Evolutionary conservation across 2,329 filamentous ascomycete species (phyloP).

Genomic region (Colletotrichum sansevieriae): DNA sequence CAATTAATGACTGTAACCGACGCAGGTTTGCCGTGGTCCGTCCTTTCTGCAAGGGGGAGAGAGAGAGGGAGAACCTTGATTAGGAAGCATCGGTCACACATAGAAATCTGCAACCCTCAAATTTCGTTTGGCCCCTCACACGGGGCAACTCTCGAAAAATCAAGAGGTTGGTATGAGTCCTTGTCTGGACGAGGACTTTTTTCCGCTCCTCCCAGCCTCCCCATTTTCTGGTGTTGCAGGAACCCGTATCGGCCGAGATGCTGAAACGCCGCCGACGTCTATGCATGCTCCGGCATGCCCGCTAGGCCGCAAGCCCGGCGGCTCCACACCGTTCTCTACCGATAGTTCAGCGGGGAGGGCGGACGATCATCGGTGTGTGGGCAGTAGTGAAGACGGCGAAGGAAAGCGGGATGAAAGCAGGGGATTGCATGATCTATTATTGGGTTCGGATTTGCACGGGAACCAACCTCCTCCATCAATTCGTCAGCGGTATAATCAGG

Average conservation of each 20-base stretch:
- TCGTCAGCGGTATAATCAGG: background rate
- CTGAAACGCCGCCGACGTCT: slow-evolving; percentile 34
- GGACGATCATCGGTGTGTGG: slow-evolving; percentile 20
- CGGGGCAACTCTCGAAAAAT: background rate
- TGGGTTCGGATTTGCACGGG: background rate
- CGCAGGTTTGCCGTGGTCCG: background rate
- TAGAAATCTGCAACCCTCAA: no score
- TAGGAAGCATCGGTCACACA: background rate
- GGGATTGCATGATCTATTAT: background rate
- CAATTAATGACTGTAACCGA: background rate
- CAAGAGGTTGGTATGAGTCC: slow-evolving; percentile 16
- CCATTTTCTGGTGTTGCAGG: slow-evolving; percentile 7
- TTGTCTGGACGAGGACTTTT: background rate
- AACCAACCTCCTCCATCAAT: slow-evolving; percentile 21
- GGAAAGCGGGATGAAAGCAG: slow-evolving; percentile 3
- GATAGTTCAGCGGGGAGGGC: slow-evolving; percentile 12
- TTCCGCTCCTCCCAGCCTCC: slow-evolving; percentile 26
- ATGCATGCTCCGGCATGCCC: slow-evolving; percentile 25
- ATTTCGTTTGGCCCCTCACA: background rate
- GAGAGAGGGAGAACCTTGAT: no score
- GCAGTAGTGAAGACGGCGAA: slow-evolving; percentile 2
- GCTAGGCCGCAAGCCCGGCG: slow-evolving; percentile 19
- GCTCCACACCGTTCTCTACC: slow-evolving; percentile 9
- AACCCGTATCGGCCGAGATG: slow-evolving; percentile 30
- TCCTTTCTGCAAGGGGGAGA: slow-evolving; percentile 8